phyloP scores from a whole-genome alignment of 1,284 basidiomycete genomes.

The Volvariella volvacea region DNA sequence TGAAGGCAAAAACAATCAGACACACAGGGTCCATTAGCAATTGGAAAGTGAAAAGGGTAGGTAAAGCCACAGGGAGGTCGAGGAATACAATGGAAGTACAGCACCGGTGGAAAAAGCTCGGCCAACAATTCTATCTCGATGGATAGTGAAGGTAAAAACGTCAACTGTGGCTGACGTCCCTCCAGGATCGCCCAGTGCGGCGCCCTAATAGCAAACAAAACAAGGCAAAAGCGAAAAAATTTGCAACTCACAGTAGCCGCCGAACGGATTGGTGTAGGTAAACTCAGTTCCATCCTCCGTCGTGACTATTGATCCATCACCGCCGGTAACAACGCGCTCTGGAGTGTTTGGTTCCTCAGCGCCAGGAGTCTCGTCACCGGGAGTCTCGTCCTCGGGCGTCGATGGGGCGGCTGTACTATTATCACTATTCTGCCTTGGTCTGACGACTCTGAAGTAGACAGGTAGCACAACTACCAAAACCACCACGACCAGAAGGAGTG shows the following conservation, averaged over 20 bases:
- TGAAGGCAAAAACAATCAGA: conserved; percentile 6
- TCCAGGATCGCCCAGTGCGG: no score
- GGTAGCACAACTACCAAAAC: conserved; percentile 50
- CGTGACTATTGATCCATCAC: conserved; percentile 61
- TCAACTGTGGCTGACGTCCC: background rate
- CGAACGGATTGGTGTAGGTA: conserved; percentile 71
- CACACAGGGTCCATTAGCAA: background rate
- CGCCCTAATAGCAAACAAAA: no score
- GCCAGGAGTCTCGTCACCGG: conserved; percentile 11
- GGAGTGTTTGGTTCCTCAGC: conserved; percentile 4
- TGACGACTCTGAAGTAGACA: conserved; percentile 60
- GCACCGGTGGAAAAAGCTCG: background rate
- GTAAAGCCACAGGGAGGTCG: conserved; percentile 4
- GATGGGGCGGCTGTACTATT: conserved; percentile 15
- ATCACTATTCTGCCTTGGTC: conserved; percentile 25
- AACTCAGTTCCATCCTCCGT: conserved; percentile 72
- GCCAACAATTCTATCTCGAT: background rate
- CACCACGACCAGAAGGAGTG: conserved; percentile 33
- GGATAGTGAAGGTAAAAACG: background rate
- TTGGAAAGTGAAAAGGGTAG: conserved; percentile 5
- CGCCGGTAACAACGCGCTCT: conserved; percentile 44
- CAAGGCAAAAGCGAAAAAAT: no score
- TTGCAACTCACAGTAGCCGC: conserved; percentile 49
- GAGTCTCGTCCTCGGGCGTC: conserved; percentile 8
- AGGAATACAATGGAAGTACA: background rate